phyloP scores from a whole-genome alignment of 2,329 filamentous ascomycete species.

The Calonectria crousiana region DNA sequence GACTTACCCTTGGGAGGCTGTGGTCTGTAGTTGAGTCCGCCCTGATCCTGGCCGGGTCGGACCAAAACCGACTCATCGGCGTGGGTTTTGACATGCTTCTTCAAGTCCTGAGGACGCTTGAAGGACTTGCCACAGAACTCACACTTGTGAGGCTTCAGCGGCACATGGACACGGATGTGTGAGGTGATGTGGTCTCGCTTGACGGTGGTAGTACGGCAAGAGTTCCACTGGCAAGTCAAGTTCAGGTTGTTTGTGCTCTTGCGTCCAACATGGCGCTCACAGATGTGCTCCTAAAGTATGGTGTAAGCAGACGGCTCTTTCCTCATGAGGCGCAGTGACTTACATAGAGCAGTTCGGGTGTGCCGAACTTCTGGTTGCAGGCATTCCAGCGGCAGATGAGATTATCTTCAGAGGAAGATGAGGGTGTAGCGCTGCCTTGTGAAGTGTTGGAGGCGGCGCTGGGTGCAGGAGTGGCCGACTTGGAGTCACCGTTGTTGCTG shows the following conservation, averaged over 20 bases:
- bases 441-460: constrained; percentile 61
- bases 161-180: constrained; percentile 98
- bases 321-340: constrained; percentile 45
- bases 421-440: constrained; percentile 55
- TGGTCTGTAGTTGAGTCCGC: constrained; percentile 67
- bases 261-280: constrained; percentile 96
- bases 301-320: background rate
- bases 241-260: constrained; percentile 99
- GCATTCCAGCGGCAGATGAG: constrained; percentile 72
- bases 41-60: constrained; percentile 64
- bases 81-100: constrained; percentile 99
- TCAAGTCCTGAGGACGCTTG: constrained; percentile 98
- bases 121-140: constrained; percentile 99
- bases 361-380: constrained; percentile 70
- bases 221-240: constrained; percentile 96
- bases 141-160: constrained; percentile 98
- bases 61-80: constrained; percentile 90
- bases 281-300: constrained; percentile 85
- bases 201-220: constrained; percentile 94
- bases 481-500: constrained; percentile 61
- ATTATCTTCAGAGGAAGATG: constrained; percentile 61
- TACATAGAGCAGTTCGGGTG: constrained; percentile 72
- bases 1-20: constrained; percentile 66
- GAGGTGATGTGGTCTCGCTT: constrained; percentile 99
- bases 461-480: constrained; percentile 65